These are phyloP conservation scores for Peniophora sp. DNA, from an alignment of 1,284 basidiomycete genomes.

Conservation along the genomic window DNA sequence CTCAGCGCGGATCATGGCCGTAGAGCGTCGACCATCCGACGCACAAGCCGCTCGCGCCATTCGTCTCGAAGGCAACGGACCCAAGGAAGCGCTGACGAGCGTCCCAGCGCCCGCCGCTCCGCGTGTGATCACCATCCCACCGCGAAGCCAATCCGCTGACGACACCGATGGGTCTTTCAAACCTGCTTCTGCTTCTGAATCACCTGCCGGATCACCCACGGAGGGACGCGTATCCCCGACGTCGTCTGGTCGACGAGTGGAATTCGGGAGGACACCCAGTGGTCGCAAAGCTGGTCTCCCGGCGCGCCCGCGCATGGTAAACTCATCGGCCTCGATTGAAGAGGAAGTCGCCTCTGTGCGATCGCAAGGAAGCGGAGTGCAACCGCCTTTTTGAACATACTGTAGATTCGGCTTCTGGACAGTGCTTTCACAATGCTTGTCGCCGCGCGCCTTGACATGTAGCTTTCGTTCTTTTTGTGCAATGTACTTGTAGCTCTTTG, in stretches of 20 bases:
- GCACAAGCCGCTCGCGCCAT: slow-evolving; percentile 14
- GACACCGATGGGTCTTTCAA: background rate
- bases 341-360: too few species aligned
- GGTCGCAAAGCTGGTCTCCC: slow-evolving; percentile 17
- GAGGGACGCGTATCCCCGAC: background rate
- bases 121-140: background rate
- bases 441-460: too few species aligned
- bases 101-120: background rate
- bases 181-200: background rate
- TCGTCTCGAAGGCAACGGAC: slow-evolving; percentile 9
- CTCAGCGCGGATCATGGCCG: slow-evolving; percentile 9
- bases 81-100: slow-evolving; percentile 4
- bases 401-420: too few species aligned
- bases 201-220: background rate
- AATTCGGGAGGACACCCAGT: background rate
- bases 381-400: too few species aligned
- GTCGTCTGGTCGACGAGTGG: background rate
- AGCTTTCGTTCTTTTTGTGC: too few species aligned
- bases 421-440: too few species aligned
- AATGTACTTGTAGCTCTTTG: too few species aligned
- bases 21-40: slow-evolving; percentile 10
- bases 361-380: too few species aligned
- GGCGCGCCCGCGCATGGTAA: slow-evolving; percentile 20
- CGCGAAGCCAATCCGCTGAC: background rate
- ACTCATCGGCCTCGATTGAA: too few species aligned